Evolutionary conservation across 106 monocot species (phyloP), one percentile per base, ranked within the genome.

Genomic region (Ottelia alismoides): DNA sequence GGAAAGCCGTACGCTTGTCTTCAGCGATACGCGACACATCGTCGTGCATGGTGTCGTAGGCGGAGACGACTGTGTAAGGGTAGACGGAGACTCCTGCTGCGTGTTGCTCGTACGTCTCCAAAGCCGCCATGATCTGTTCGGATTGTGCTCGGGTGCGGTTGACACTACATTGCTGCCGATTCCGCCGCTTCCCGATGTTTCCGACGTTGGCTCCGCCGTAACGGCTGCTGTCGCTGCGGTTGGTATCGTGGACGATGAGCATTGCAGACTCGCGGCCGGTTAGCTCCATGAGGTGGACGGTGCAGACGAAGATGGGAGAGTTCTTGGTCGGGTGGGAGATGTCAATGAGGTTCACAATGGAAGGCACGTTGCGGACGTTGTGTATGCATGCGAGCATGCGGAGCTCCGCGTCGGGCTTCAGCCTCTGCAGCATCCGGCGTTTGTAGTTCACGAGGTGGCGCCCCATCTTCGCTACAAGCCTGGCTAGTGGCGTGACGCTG

Each of bases 261-360:
- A 84, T 65, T 56, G 72, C 68, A 25, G 84, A 61, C 28, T 63
- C 55, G 4, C 75, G 68, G 27, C 78, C 71, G 1, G 60, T 65
- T 66, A 84, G 83, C 67, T 84, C 78, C 22, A 78, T 47, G 28
- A 84, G 83, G 61, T 78, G 83, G 51, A 83, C 54, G 26, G 75
- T 71, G 25, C 51, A 78, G 20, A 78, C 53, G 25, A 70, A 78
- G 60, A 83, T 57, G 7, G 78, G 78, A 32, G 83, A 60, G 18
- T 61, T 43, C 53, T 78, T 56, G 47, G 78, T 84, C 3, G 83
- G 83, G 64, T 78, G 71, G 32, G 68, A 53, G 20, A 75, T 24
- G 18, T 74, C 68, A 23, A 84, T 61, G 22, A 84, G 72, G 35
- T 56, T 47, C 52, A 75, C 47, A 21, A 79, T 27, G 25, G 84